A percentile compares a stretch with the other conserved stretches of the same genome.
These are phyloP conservation scores for Rhizopus stolonifer DNA, from an alignment of 371 early-diverging fungal species.

Conservation along the genomic window DNA sequence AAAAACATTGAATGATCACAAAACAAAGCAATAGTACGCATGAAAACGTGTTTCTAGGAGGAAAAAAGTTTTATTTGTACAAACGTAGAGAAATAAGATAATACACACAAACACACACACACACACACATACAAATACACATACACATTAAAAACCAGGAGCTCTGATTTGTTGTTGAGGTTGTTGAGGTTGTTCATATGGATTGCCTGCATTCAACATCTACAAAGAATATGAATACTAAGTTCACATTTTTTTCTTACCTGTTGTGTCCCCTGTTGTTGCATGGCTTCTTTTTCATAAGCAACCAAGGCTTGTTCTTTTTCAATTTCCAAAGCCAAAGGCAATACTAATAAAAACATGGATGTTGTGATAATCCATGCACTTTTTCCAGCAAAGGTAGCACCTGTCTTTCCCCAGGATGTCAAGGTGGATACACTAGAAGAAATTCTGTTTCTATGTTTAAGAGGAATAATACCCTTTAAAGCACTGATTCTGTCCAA, in stretches of 20 bases:
- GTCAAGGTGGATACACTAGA: conserved; percentile 51
- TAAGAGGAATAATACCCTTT: conserved; percentile 73
- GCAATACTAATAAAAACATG: conserved; percentile 74
- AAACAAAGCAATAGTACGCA: too few species aligned
- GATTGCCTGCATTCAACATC: conserved; percentile 33
- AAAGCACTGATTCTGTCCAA: conserved; percentile 74
- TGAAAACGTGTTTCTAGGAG: too few species aligned
- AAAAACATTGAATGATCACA: too few species aligned
- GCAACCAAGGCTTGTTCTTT: conserved; percentile 76
- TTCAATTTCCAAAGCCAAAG: conserved; percentile 73
- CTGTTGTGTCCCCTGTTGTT: conserved; percentile 64
- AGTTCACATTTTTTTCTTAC: conserved; percentile 17
- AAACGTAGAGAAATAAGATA: too few species aligned
- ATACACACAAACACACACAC: too few species aligned
- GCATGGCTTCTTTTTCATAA: conserved; percentile 70
- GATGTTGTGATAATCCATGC: conserved; percentile 83
- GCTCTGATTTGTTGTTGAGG: conserved; percentile 21
- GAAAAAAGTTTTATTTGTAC: too few species aligned
- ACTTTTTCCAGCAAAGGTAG: conserved; percentile 67
- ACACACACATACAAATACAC: too few species aligned
- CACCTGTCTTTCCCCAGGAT: conserved; percentile 57
- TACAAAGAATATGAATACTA: conserved; percentile 3
- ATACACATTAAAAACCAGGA: conserved; percentile 31
- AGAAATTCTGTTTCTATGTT: conserved; percentile 62
- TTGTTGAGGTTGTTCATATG: conserved; percentile 32